Evolutionary conservation across 2,329 filamentous ascomycete species (phyloP).

Genomic region (Hypoxylon sp.): DNA sequence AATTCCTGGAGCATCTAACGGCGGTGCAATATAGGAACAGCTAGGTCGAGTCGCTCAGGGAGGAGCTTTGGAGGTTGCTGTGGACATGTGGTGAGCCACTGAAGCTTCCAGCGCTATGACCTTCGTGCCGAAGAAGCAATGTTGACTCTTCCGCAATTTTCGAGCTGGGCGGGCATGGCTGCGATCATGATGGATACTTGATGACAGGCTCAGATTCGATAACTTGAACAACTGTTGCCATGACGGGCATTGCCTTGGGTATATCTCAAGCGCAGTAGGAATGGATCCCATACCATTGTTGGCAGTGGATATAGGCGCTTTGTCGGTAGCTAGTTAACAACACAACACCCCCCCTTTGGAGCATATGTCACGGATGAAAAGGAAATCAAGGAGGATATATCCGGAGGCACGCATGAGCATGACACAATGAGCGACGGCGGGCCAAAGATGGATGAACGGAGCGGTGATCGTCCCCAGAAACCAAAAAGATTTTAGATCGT

Average conservation of each 20-base stretch:
- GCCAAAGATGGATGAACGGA: constrained; percentile 38
- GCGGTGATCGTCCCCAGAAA: constrained; percentile 17
- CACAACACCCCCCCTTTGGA: constrained; percentile 10
- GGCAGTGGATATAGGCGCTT: constrained; percentile 32
- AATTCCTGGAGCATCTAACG: constrained; percentile 30
- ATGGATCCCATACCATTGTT: constrained; percentile 12
- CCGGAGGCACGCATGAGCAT: constrained; percentile 32
- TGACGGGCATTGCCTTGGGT: constrained; percentile 29
- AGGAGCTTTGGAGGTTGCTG: not conserved
- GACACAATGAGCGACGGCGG: constrained; percentile 12
- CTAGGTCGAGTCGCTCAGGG: not conserved
- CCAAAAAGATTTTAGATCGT: constrained; percentile 42
- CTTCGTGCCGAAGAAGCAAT: constrained; percentile 10
- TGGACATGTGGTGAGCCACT: not conserved
- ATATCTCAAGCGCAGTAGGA: constrained; percentile 18
- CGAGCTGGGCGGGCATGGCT: constrained; percentile 20
- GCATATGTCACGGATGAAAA: constrained; percentile 7
- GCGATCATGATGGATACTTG: constrained; percentile 26
- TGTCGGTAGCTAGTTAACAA: constrained; percentile 16
- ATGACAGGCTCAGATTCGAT: constrained; percentile 10
- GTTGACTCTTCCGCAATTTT: constrained; percentile 20
- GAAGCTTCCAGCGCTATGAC: constrained; percentile 13
- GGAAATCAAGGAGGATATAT: constrained; percentile 41
- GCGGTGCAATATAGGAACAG: constrained; percentile 35
- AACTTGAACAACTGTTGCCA: constrained; percentile 17